These are phyloP conservation scores for Chlamydomonas sp. DNA, from an alignment of 139 green algal genomes.

Conservation along the genomic window DNA sequence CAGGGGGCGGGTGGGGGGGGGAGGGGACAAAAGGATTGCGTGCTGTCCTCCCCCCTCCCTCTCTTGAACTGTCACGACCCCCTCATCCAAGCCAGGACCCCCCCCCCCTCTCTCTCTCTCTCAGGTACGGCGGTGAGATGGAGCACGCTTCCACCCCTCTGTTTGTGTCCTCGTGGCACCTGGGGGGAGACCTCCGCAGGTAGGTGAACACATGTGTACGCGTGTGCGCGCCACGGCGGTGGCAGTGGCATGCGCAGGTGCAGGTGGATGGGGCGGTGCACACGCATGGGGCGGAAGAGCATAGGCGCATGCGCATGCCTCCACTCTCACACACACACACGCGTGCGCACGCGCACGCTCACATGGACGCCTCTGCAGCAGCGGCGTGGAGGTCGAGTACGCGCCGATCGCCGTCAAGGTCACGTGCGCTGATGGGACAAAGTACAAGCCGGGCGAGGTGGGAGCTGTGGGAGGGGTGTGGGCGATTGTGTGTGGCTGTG, in stretches of 20 bases:
- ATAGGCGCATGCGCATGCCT: neutral
- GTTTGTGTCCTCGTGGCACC: slow-evolving; percentile 47
- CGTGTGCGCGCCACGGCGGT: neutral
- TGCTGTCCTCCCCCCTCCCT: too few species aligned
- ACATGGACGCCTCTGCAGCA: neutral
- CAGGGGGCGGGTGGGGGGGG: too few species aligned
- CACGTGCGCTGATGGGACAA: slow-evolving; percentile 38
- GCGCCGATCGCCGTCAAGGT: slow-evolving; percentile 29
- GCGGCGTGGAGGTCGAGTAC: slow-evolving; percentile 30
- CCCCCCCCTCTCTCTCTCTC: too few species aligned
- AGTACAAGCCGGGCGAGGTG: slow-evolving; percentile 20
- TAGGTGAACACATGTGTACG: slow-evolving; percentile 4
- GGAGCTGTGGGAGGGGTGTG: too few species aligned
- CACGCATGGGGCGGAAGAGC: too few species aligned
- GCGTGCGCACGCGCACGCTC: neutral
- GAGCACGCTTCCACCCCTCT: slow-evolving; percentile 40
- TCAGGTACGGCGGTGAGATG: slow-evolving; percentile 51
- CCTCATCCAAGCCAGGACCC: too few species aligned
- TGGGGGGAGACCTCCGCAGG: slow-evolving; percentile 33
- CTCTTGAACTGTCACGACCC: too few species aligned
- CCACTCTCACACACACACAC: neutral
- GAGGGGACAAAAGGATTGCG: too few species aligned
- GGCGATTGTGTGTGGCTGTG: too few species aligned
- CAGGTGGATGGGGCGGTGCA: too few species aligned
- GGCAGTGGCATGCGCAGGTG: neutral